Conservation (phyloP, 805 yeast species). For the Millerago galiae region DNA sequence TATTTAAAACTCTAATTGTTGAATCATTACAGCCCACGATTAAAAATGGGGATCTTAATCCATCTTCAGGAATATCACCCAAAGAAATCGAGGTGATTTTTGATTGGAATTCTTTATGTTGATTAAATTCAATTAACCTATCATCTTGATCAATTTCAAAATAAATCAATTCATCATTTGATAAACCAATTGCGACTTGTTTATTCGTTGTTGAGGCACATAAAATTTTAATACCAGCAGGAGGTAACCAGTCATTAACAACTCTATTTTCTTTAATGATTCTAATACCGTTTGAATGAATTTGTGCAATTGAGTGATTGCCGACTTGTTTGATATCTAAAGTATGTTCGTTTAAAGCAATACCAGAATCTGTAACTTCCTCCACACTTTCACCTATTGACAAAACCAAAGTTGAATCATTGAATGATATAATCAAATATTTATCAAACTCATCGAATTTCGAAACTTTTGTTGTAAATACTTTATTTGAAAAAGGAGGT, state of each 20-base stretch:
- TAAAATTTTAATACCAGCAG: constrained; percentile 61
- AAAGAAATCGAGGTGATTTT: constrained; percentile 40
- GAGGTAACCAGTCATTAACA: constrained; percentile 66
- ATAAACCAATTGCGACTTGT: constrained; percentile 66
- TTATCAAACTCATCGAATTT: constrained; percentile 45
- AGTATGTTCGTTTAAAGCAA: constrained; percentile 53
- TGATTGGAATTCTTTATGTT: constrained; percentile 46
- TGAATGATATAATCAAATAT: constrained; percentile 58
- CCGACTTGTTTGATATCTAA: constrained; percentile 69
- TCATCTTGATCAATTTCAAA: constrained; percentile 67
- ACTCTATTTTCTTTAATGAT: constrained; percentile 36
- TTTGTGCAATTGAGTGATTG: constrained; percentile 54
- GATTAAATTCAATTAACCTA: constrained; percentile 64
- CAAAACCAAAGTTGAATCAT: constrained; percentile 64
- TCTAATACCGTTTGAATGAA: constrained; percentile 63
- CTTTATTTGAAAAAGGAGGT: constrained; percentile 55
- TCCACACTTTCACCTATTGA: constrained; percentile 77
- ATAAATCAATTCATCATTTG: constrained; percentile 71
- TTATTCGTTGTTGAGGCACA: constrained; percentile 55
- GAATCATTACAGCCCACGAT: constrained; percentile 69
- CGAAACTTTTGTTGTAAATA: constrained; percentile 56
- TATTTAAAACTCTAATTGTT: constrained; percentile 60
- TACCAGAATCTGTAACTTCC: constrained; percentile 61
- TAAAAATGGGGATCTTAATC: constrained; percentile 47
- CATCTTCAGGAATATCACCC: constrained; percentile 44